Percentiles rank a stretch among this genome's conserved stretches.
Conservation (phyloP, 2,329 filamentous ascomycete genomes). For the Claviceps maximensis region DNA sequence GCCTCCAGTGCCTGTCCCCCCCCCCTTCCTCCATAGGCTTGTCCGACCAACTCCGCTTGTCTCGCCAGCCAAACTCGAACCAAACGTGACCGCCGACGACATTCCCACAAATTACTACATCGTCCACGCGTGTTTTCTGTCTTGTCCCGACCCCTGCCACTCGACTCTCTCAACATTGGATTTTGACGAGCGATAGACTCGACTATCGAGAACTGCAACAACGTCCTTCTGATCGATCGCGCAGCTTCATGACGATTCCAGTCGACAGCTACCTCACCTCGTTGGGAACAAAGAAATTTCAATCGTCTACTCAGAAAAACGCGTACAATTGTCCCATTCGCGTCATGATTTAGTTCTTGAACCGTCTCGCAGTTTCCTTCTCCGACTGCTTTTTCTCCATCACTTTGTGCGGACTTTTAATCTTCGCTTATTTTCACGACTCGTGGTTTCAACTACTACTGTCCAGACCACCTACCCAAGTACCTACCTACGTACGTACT, state of each 20-base stretch:
- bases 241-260: not conserved
- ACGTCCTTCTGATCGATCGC: not conserved
- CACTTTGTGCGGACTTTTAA: not conserved
- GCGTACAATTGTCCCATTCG: not conserved
- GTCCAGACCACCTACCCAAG: not conserved
- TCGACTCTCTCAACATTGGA: not conserved
- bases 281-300: not conserved
- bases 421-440: not conserved
- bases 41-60: slow-evolving; percentile 4
- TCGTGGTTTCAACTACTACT: not conserved
- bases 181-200: not conserved
- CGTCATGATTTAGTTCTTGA: slow-evolving; percentile 1
- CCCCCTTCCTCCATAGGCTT: not conserved
- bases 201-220: not conserved
- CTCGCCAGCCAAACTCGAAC: not conserved
- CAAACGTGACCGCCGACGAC: not conserved
- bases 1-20: too few relatives aligned
- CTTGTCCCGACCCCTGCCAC: not conserved
- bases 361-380: not conserved
- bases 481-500: not conserved
- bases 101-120: not conserved
- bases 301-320: not conserved
- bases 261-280: not conserved
- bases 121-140: not conserved
- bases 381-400: not conserved